Evolutionary conservation across 2,329 filamentous ascomycete genomes (phyloP), one percentile per base, ranked within the genome.

Genomic region (Ambrosiella beaveri): DNA sequence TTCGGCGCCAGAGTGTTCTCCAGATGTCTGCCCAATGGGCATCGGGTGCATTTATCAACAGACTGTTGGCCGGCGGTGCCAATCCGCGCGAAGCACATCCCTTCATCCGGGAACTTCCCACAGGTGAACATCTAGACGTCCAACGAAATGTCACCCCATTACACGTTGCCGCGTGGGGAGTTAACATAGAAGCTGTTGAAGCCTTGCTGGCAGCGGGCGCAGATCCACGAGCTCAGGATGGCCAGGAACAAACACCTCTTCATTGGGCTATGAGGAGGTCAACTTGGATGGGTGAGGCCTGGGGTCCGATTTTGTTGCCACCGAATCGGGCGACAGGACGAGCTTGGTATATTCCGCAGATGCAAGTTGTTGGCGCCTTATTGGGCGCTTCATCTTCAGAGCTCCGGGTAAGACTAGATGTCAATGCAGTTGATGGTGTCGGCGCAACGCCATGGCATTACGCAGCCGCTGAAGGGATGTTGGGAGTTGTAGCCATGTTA

Each of bases 251-350:
- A 13, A 50, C 35, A 19, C 44, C 55, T 8, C 19, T 57, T n/a
- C 55, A 57, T 45, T 57, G 55, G 55, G 55, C 55, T 15, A 57
- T 57, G 55, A 44, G 55, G n/a, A 27, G 36, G 17, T 57, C 55
- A 39, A 39, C 55, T 9, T 57, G 55, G 55, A 57, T 57, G 55
- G 55, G 55, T 4, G 55, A 57, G 15, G 19, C 47, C 12, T 57
- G 55, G 55, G 55, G 55, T 35, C 44, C 55, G 12, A 45, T 49
- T n/a, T 38, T 40, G 12, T 36, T 49, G 45, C 45, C 45, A 15
- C 36, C 36, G 36, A 54, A 40, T 12, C 13, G 36, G 36, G 15
- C 36, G 36, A 54, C 36, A 27, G 37, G 38, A 3, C 45, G 44
- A 12, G 47, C 19, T 12, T 57, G 55, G 55, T 57, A 45, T 44